A percentile compares a stretch with the other conserved stretches of the same genome.
These are phyloP conservation scores for Dothistroma pini DNA, from an alignment of 2,329 filamentous ascomycete species.

Conservation along the genomic window DNA sequence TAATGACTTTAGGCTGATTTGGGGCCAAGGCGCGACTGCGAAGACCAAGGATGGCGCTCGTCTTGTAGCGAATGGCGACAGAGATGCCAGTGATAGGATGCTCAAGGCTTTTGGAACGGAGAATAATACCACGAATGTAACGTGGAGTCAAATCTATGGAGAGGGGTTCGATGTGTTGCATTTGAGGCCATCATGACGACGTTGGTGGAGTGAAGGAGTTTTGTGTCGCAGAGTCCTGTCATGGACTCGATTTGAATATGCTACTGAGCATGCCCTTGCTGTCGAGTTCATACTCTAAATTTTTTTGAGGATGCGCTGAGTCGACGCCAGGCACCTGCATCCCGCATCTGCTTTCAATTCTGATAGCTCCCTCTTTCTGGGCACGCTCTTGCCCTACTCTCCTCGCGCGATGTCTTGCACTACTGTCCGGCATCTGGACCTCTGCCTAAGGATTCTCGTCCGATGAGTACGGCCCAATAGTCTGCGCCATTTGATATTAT, in stretches of 20 bases:
- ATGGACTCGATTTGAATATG: background rate
- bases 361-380: background rate
- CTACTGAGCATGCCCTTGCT: background rate
- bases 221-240: background rate
- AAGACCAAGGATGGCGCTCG: constrained; percentile 62
- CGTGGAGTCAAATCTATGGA: constrained; percentile 75
- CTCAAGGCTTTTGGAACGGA: constrained; percentile 78
- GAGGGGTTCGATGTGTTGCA: constrained; percentile 80
- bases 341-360: background rate
- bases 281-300: background rate
- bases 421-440: background rate
- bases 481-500: background rate
- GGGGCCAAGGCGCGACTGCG: constrained; percentile 81
- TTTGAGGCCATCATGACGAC: constrained; percentile 32
- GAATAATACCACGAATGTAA: constrained; percentile 67
- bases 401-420: too few species aligned
- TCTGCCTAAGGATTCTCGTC: background rate
- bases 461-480: background rate
- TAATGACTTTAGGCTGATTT: constrained; percentile 63
- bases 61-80: constrained; percentile 66
- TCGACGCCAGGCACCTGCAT: background rate
- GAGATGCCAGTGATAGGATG: constrained; percentile 62
- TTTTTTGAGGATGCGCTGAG: background rate
- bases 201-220: background rate
- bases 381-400: background rate